These are phyloP conservation scores for Adansonia grandidieri DNA, from an alignment of 441 rosid species.

Conservation along the genomic window DNA sequence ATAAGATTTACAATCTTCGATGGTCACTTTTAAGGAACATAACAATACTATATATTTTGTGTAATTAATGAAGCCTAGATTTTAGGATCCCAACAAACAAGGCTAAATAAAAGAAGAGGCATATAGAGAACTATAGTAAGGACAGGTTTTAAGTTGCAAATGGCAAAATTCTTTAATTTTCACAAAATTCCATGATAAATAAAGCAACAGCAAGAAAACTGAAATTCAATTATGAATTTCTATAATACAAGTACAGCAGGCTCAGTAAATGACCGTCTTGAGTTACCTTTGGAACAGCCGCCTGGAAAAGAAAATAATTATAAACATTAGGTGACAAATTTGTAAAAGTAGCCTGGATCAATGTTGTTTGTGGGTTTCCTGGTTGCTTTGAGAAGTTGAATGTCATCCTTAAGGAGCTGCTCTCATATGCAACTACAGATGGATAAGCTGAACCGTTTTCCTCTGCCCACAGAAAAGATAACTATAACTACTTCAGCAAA, in stretches of 20 bases:
- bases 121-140: neutral
- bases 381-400: slow-evolving; percentile 82
- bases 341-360: slow-evolving; percentile 71
- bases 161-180: neutral
- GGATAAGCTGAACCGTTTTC: slow-evolving; percentile 81
- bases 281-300: slow-evolving; percentile 98
- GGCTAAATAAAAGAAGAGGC: neutral
- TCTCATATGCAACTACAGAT: slow-evolving; percentile 81
- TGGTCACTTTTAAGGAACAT: neutral
- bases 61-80: neutral
- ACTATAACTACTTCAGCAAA: neutral
- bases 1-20: neutral
- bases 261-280: slow-evolving; percentile 23
- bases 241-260: slow-evolving; percentile 11
- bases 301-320: slow-evolving; percentile 89
- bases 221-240: slow-evolving; percentile 1
- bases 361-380: slow-evolving; percentile 72
- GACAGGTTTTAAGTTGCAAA: slow-evolving; percentile 11
- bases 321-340: slow-evolving; percentile 66
- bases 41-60: neutral
- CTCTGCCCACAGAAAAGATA: slow-evolving; percentile 52
- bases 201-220: neutral
- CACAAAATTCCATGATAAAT: neutral
- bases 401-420: slow-evolving; percentile 77
- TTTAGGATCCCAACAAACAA: neutral